Base-by-base conservation (phyloP, 1,284 basidiomycete species). In the Bondarzewia mesenterica region DNA sequence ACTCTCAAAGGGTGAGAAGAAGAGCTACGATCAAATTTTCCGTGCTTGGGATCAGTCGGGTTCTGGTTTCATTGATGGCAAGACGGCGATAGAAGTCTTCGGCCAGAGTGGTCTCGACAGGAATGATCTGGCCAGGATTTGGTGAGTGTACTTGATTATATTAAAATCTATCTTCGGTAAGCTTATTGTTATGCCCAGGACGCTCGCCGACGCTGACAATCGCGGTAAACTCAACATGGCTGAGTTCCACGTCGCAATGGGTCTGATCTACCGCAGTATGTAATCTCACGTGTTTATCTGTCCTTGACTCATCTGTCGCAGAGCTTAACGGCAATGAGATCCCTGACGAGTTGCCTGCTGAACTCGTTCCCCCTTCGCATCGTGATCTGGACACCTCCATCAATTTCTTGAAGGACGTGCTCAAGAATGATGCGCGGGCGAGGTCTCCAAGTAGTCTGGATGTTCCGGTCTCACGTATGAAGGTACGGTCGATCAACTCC, bases 191-290 rank as follows among this genome's bases (percentile, higher is more conserved):
- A 8, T 39, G 39, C 37, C 14, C 57, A 94, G 92, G 92, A 85
- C 82, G 25, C 75, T 96, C 7, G 89, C 92, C 22, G 93, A 97
- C 66, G 77, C 78, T 37, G 87, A 93, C 58, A 92, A 96, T 68
- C 82, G 91, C 32, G 93, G 93, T 26, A 94, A 93, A 67, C 78
- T 97, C 50, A 98, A 97, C 62, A 73, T 95, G 40, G 89, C 92
- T 21, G 95, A 99, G 64, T 99, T 99, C 66, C 93, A 99, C 63
- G 90, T 98, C 48, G 96, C 95, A 1, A 99, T 99, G 95, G 94
- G 91, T 51, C 74, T 99, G 49, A 97, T 99, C 63, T 98, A 95
- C 69, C 84, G 95, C 60, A 78, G 93, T 94, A 67, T 58, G 87
- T 78, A 8, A 41, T 23, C 18, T 18, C 8, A 12, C 32, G n/a